These are phyloP conservation scores for Escallonia herrerae DNA, from an alignment of 129 eudicot genomes.

Conservation along the genomic window DNA sequence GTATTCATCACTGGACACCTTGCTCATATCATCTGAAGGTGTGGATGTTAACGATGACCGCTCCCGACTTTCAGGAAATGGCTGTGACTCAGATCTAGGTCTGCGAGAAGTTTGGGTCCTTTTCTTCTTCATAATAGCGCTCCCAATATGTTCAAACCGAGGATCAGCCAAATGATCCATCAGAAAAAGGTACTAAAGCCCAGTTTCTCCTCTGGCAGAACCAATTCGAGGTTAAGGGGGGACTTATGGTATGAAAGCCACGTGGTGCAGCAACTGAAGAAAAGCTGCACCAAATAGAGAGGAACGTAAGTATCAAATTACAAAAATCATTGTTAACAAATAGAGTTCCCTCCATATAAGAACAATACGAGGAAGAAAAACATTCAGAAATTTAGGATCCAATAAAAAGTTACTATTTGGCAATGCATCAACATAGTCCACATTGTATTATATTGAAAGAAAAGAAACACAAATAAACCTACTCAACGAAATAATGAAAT, in stretches of 20 bases:
- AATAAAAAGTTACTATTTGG: neutral
- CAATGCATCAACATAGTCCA: neutral
- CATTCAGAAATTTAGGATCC: neutral
- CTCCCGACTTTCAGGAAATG: constrained; percentile 33
- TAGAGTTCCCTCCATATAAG: neutral
- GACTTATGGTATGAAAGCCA: constrained; percentile 9
- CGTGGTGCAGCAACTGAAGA: constrained; percentile 12
- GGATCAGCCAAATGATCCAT: constrained; percentile 58
- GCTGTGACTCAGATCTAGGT: constrained; percentile 62
- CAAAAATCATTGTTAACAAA: neutral
- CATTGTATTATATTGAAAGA: neutral
- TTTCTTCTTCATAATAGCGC: constrained; percentile 52
- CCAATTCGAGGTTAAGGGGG: constrained; percentile 11
- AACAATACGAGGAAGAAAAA: neutral
- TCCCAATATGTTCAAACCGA: constrained; percentile 40
- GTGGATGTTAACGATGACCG: constrained; percentile 40
- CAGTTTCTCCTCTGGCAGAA: constrained; percentile 6
- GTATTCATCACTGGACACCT: constrained; percentile 72
- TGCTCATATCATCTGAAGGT: constrained; percentile 59
- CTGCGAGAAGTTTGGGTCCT: constrained; percentile 60
- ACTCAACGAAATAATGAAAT: neutral
- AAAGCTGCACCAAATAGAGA: constrained; percentile 15
- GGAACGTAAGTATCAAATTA: constrained; percentile 18
- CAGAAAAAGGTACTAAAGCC: neutral
- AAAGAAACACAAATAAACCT: neutral